Percentiles rank a stretch among this genome's conserved stretches.
These are phyloP conservation scores for Cryptosporidium andersoni DNA, from an alignment of 169 alveolate species.

Conservation along the genomic window DNA sequence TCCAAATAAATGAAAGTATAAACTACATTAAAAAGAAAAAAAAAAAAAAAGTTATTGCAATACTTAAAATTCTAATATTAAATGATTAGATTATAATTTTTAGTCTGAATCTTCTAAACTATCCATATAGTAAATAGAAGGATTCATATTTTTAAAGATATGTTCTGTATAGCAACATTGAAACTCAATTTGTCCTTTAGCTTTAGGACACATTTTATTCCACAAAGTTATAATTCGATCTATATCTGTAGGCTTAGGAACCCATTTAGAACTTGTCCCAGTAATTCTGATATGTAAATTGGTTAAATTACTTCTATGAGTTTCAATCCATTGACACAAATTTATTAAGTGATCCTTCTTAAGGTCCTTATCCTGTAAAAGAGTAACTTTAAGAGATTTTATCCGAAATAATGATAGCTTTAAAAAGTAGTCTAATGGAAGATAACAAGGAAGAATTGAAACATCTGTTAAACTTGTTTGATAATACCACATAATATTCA, in stretches of 20 bases:
- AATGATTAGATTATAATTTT: too few species aligned
- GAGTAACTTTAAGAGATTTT: constrained; percentile 10
- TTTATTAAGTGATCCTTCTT: constrained; percentile 3
- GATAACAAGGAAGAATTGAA: constrained; percentile 16
- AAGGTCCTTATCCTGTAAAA: constrained; percentile 29
- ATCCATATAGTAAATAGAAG: neutral
- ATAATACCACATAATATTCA: constrained; percentile 11
- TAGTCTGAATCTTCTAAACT: neutral
- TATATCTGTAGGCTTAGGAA: constrained; percentile 29
- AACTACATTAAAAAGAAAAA: too few species aligned
- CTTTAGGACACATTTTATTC: constrained; percentile 41
- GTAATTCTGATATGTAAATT: constrained; percentile 50
- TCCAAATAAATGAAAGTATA: too few species aligned
- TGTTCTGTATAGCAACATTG: constrained; percentile 58
- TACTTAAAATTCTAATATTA: too few species aligned
- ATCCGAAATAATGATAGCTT: constrained; percentile 2
- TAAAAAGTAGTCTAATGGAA: constrained; percentile 24
- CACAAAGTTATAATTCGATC: constrained; percentile 1
- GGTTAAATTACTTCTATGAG: constrained; percentile 1
- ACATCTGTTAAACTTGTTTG: constrained; percentile 19
- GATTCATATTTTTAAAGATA: constrained; percentile 32
- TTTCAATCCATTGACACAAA: constrained; percentile 36
- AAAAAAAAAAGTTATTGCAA: too few species aligned
- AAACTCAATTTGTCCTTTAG: constrained; percentile 8
- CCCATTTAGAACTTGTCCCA: constrained; percentile 50